phyloP scores from a whole-genome alignment of 202 grass and related monocot genomes.

The Schoenoplectus triqueter region DNA sequence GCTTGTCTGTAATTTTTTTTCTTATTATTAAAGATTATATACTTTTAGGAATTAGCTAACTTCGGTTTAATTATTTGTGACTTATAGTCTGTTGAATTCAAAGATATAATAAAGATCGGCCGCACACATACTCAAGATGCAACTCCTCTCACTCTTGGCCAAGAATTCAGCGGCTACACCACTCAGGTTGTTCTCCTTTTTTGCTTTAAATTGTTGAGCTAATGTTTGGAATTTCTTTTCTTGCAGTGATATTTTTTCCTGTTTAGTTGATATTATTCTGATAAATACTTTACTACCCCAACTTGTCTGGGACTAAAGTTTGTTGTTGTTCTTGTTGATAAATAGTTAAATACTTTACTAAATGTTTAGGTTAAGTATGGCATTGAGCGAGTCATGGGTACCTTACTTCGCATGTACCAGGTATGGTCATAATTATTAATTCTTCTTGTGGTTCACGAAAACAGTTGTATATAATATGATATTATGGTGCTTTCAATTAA shows the following conservation, averaged over 20 bases:
- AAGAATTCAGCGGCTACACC: conserved; percentile 95
- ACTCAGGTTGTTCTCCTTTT: conserved; percentile 70
- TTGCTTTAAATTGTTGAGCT: conserved; percentile 12
- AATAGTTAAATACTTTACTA: not conserved
- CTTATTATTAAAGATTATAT: conserved; percentile 5
- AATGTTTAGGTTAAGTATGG: conserved; percentile 88
- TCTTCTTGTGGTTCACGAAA: conserved; percentile 24
- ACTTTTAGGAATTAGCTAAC: conserved; percentile 17
- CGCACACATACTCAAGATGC: conserved; percentile 98
- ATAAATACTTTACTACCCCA: not conserved
- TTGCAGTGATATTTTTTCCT: not conserved
- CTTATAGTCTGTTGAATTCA: conserved; percentile 85
- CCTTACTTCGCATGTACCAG: conserved; percentile 91
- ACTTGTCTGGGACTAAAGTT: too few species aligned
- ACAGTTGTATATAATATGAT: conserved; percentile 26
- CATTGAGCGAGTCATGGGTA: conserved; percentile 69
- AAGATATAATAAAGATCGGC: conserved; percentile 94
- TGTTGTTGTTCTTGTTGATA: too few species aligned
- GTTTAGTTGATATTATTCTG: conserved; percentile 31
- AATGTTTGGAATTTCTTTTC: conserved; percentile 18
- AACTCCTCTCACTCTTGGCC: conserved; percentile 94
- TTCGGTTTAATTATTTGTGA: conserved; percentile 31
- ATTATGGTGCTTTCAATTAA: conserved; percentile 35
- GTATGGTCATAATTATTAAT: conserved; percentile 49
- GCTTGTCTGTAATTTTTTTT: not conserved